Base-by-base conservation (phyloP, 2,329 filamentous ascomycete genomes). In the Trichophyton mentagrophytes region DNA sequence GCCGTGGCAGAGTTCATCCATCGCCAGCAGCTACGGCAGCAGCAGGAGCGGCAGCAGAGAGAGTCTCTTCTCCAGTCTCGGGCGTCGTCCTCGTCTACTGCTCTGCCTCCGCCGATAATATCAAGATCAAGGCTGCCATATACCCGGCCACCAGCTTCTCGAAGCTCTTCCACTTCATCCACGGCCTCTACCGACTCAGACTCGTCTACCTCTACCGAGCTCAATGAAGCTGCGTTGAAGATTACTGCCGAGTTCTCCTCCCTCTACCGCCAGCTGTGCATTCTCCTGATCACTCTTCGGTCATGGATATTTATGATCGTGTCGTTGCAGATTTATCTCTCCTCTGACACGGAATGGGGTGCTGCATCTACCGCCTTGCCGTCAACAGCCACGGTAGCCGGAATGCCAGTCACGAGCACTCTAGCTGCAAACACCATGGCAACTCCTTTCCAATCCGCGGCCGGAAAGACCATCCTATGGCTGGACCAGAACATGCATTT, bases 1-100 rank as follows among this genome's bases (percentile, higher is more conserved):
- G 27, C 86, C 85, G 71, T 79, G 75, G 60, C 72, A 74, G 46
- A 74, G 71, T 47, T 36, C 75, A 59, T 72, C 75, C 49, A 74
- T 71, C 44, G 53, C 9, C 57, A 59, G 11, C 57, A 49, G 30
- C 22, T 25, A 25, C 40, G n/a, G 11, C 57, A 47, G 30, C 40
- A 49, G 40, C 40, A 27, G 55, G 55, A 44, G 4, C 33, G 55
- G 8, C 53, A 56, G 53, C 53, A 56, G 53, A 27, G 53, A 20
- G 30, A 56, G n/a, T 51, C 22, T 30, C 46, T 51, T 22, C 27
- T 36, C 17, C 53, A 30, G 15, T 40, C 27, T 20, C 53, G 27
- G 36, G 8, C 27, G n/a, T 22, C 22, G 22, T 38, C 33, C 11
- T 38, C 33, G 9, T 38, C 33, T 38, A 38, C 33, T 13, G 33